These are phyloP conservation scores for Cyberlindnera meyerae DNA, from an alignment of 805 yeast genomes.

Conservation along the genomic window DNA sequence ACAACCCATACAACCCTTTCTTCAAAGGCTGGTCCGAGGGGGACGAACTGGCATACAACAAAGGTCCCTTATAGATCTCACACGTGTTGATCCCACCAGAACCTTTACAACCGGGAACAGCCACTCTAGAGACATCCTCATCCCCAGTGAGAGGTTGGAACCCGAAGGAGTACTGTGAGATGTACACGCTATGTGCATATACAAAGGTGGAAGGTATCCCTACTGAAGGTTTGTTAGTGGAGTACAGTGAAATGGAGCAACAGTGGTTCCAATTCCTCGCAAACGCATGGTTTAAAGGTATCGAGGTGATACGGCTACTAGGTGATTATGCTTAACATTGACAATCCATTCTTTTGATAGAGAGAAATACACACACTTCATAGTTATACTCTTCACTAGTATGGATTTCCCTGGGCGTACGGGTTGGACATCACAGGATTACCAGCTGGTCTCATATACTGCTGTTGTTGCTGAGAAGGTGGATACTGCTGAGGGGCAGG, in stretches of 20 bases:
- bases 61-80: slow-evolving; percentile 34
- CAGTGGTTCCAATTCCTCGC: slow-evolving; percentile 6
- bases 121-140: too few relatives aligned
- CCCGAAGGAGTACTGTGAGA: slow-evolving; percentile 28
- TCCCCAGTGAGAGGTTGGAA: slow-evolving; percentile 36
- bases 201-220: slow-evolving; percentile 27
- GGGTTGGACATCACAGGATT: neutral
- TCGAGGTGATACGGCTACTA: slow-evolving; percentile 1
- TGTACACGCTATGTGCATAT: slow-evolving; percentile 36
- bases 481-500: slow-evolving; percentile 1
- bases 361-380: too few relatives aligned
- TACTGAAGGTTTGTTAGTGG: slow-evolving; percentile 3
- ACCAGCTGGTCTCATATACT: too few relatives aligned
- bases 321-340: too few relatives aligned
- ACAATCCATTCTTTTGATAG: too few relatives aligned
- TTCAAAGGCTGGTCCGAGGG: slow-evolving; percentile 12
- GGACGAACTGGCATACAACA: slow-evolving; percentile 22
- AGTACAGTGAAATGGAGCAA: slow-evolving; percentile 5
- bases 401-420: slow-evolving; percentile 14
- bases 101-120: slow-evolving; percentile 1
- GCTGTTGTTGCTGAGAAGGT: slow-evolving; percentile 2
- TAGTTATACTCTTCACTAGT: slow-evolving; percentile 11
- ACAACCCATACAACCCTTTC: slow-evolving; percentile 16
- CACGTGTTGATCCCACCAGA: slow-evolving; percentile 49
- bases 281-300: slow-evolving; percentile 4